phyloP scores from a whole-genome alignment of 805 yeast species.

The Candida gorgasii region DNA sequence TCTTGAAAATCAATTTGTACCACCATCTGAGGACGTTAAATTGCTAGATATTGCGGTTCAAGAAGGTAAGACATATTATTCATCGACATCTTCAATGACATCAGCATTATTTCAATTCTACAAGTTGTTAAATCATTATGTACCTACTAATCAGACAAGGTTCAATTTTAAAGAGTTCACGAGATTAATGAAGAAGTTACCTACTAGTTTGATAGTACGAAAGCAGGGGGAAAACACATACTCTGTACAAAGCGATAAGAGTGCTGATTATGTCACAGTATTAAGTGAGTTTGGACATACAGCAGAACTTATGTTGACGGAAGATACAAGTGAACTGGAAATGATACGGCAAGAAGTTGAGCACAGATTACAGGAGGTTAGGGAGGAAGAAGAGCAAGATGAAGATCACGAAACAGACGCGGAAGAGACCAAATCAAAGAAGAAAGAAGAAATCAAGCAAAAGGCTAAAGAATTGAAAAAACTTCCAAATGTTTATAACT shows the following conservation, averaged over 20 bases:
- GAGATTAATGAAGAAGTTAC: conserved; percentile 46
- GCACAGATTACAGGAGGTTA: neutral
- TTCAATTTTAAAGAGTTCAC: conserved; percentile 44
- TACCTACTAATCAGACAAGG: conserved; percentile 20
- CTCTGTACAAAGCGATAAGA: conserved; percentile 71
- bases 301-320: conserved; percentile 72
- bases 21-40: conserved; percentile 64
- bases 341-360: neutral
- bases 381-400: neutral
- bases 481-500: conserved; percentile 57
- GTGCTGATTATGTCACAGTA: conserved; percentile 64
- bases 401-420: neutral
- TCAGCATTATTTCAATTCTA: conserved; percentile 73
- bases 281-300: conserved; percentile 77
- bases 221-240: conserved; percentile 35
- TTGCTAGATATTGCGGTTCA: conserved; percentile 50
- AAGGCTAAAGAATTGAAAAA: conserved; percentile 18
- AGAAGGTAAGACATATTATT: conserved; percentile 47
- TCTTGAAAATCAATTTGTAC: conserved; percentile 54
- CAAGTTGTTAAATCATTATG: conserved; percentile 54
- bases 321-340: neutral
- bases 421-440: conserved; percentile 9
- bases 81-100: conserved; percentile 91
- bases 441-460: conserved; percentile 11
- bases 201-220: conserved; percentile 51